Evolutionary conservation across 306 rosid species (phyloP), one percentile per base, ranked within the genome.

Genomic region (Sechiopsis laciniata): DNA sequence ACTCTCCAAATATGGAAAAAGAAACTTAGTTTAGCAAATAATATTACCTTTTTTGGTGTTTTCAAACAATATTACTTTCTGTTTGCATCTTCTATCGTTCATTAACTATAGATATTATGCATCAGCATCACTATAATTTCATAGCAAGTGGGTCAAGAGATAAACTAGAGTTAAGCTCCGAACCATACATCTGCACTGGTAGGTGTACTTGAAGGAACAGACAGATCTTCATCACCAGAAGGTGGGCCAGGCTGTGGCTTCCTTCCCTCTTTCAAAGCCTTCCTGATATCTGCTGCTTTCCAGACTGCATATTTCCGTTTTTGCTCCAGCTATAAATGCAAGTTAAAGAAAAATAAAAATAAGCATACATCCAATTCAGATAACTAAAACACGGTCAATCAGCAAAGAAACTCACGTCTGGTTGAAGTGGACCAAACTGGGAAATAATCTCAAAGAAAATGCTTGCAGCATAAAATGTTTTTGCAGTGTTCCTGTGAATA

Each of bases 271-370:
- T 95, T 95, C 79, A 95, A 50, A 74, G 99, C 97, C 81, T 91
- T 95, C 86, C 99, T 88, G 82, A 95, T 95, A 83, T 95, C 99
- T 55, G 96, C 99, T 72, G 99, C 99, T 89, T 95, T 95, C 99
- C 99, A 95, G 67, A 48, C 93, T 70, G 99, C 96, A 73, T 95
- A 95, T 82, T 95, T 95, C 86, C 90, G 97, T 75, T 95, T 95
- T 89, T 95, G 90, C 87, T 95, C 99, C 76, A 95, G 87, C 99
- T 95, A 87, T 76, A 75, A 82, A 75, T 80, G 79, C 78, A 67
- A 74, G 53, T 59, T 78, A 67, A 0, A 51, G 19, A 74, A 71
- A 65, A 71, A 42, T 7, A 42, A 76, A 73, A 73, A 74, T 54
- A 40, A 59, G 64, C 55, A 51, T 75, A 35, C 79, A 24, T 56